Evolutionary conservation across 1,139 yeast genomes (phyloP).

Genomic region (Taphrina wiesneri): DNA sequence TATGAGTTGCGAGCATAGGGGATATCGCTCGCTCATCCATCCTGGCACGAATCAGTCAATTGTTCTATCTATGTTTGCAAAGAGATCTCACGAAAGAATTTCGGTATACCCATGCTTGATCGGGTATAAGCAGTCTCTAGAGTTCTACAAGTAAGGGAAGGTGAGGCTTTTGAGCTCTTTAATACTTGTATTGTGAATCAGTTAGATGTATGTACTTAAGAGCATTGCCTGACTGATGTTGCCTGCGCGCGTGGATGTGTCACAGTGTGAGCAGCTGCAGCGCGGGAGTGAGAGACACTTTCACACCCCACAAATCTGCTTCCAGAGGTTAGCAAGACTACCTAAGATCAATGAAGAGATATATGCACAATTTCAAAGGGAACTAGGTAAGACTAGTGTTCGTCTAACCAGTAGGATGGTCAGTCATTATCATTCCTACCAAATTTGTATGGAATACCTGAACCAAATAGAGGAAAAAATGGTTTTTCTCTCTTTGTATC

Average conservation of each 20-base stretch:
- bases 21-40: constrained; percentile 99
- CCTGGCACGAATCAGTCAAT: constrained; percentile 57
- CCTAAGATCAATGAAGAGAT: too few relatives aligned
- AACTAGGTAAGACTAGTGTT: too few relatives aligned
- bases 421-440: too few relatives aligned
- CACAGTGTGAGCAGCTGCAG: not conserved
- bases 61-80: constrained; percentile 64
- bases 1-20: constrained; percentile 82
- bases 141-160: not conserved
- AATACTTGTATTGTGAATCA: too few relatives aligned
- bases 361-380: too few relatives aligned
- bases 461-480: constrained; percentile 56
- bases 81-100: constrained; percentile 13
- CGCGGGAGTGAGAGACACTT: not conserved
- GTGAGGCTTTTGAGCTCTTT: too few relatives aligned
- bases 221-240: not conserved
- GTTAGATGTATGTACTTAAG: not conserved
- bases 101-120: constrained; percentile 38
- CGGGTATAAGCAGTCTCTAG: not conserved
- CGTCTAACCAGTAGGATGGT: too few relatives aligned
- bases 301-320: not conserved
- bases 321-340: too few relatives aligned
- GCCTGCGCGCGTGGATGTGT: not conserved
- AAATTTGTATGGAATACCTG: too few relatives aligned
- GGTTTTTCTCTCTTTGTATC: constrained; percentile 81